A percentile compares a stretch with the other conserved stretches of the same genome.
phyloP scores from a whole-genome alignment of 768 basidiomycete genomes.

The Boletus pseudo-olivaceus region DNA sequence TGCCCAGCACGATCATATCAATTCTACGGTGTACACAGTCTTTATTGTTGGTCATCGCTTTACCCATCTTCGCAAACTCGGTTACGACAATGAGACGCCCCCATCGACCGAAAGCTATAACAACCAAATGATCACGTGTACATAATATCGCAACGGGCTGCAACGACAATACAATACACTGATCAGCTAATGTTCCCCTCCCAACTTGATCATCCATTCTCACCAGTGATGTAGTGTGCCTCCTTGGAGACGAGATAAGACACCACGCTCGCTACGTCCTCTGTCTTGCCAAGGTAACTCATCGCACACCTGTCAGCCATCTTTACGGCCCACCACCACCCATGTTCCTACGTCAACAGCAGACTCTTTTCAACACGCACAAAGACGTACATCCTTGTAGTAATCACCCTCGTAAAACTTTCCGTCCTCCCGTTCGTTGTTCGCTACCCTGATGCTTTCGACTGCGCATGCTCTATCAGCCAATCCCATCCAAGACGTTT shows the following conservation, averaged over 20 bases:
- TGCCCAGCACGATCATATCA: not conserved
- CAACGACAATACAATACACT: not conserved
- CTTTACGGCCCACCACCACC: not conserved
- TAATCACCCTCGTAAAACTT: not conserved
- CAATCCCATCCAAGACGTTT: not conserved
- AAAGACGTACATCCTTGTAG: constrained; percentile 1
- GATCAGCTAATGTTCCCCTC: not conserved
- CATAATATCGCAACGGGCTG: not conserved
- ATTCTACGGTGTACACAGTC: not conserved
- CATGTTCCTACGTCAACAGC: too few species aligned
- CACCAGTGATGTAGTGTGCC: constrained; percentile 23
- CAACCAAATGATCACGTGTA: constrained; percentile 1
- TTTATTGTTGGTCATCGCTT: not conserved
- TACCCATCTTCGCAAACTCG: not conserved
- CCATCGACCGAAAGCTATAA: constrained; percentile 11
- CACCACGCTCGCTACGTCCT: constrained; percentile 27
- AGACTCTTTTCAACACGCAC: not conserved
- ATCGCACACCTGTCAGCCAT: not conserved
- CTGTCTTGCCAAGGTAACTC: constrained; percentile 12
- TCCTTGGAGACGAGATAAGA: constrained; percentile 29
- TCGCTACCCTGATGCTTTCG: not conserved
- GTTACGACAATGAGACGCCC: constrained; percentile 13
- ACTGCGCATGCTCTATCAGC: not conserved
- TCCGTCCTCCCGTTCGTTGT: not conserved
- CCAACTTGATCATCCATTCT: not conserved